Evolutionary conservation across 192 early-diverging fungal species (phyloP), one percentile per base, ranked within the genome.

Genomic region (Polychytrium aggregatum): DNA sequence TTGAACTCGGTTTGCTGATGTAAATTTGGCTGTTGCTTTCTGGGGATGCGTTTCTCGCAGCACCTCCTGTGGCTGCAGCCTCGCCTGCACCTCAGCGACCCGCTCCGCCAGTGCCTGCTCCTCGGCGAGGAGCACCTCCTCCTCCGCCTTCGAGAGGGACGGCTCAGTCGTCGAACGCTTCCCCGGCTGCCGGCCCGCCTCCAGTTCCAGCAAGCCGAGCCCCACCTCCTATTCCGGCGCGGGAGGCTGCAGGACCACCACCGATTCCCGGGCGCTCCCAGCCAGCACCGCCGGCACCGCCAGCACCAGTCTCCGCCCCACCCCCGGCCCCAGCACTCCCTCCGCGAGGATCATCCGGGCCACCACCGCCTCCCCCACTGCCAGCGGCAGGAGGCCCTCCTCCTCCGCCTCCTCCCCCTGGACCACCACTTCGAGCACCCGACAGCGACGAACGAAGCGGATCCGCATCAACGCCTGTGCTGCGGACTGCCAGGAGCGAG

Each of bases 11-110:
- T n/a, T n/a, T n/a, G n/a, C n/a, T n/a, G n/a, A n/a, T n/a, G n/a
- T n/a, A n/a, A n/a, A n/a, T n/a, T n/a, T n/a, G n/a, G n/a, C n/a
- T n/a, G n/a, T n/a, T n/a, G n/a, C n/a, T n/a, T n/a, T n/a, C n/a
- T n/a, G n/a, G n/a, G n/a, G n/a, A n/a, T n/a, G n/a, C n/a, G n/a
- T n/a, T n/a, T 53, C 56, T 46, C 26, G 34, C 47, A 29, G 28
- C 59, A 59, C 41, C 31, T 40, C 42, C 41, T 22, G 50, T 9
- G 14, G 7, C n/a, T 13, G 14, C 52, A 37, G n/a, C 49, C 20
- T 41, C 40, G 25, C 46, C 45, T 6, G 60, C 60, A 24, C 60
- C 63, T 22, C 64, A 65, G 4, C 69, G 65, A 11, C 61, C 65
- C 18, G 56, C 64, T 47, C 65, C 65, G 0, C 54, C 57, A 0